Conservation (phyloP, 306 rosid genomes). For the Trifolium fragiferum region DNA sequence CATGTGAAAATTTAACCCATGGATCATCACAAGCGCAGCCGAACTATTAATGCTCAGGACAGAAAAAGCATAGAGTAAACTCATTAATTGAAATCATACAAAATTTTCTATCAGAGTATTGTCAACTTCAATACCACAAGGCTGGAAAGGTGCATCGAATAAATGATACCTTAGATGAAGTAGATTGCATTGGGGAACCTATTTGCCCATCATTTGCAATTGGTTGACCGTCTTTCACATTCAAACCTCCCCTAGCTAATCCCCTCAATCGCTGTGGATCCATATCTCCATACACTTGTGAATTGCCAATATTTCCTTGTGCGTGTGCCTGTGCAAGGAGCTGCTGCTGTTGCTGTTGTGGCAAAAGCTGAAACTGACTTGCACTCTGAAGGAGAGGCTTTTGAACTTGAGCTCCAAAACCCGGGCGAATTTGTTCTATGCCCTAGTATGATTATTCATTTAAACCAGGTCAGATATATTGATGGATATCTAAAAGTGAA, state of each 20-base stretch:
- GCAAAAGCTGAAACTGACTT: constrained; percentile 85
- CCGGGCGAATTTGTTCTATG: constrained; percentile 82
- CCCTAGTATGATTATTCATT: constrained; percentile 63
- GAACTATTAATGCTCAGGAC: constrained; percentile 16
- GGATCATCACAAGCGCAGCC: constrained; percentile 32
- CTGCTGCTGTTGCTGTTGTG: constrained; percentile 81
- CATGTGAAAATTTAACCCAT: constrained; percentile 19
- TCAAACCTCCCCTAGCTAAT: constrained; percentile 70
- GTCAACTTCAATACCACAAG: constrained; percentile 29
- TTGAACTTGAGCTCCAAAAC: constrained; percentile 84
- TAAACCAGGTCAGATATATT: constrained; percentile 34
- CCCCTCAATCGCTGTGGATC: constrained; percentile 85
- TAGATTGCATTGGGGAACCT: constrained; percentile 92
- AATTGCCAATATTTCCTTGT: constrained; percentile 72
- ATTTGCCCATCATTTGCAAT: constrained; percentile 79
- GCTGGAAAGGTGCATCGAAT: constrained; percentile 7
- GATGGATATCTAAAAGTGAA: constrained; percentile 30
- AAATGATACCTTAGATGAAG: constrained; percentile 72
- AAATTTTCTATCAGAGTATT: constrained; percentile 1
- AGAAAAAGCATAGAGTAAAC: constrained; percentile 27
- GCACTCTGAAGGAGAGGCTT: constrained; percentile 85
- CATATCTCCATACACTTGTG: constrained; percentile 74
- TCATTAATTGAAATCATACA: constrained; percentile 18
- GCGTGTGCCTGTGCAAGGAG: constrained; percentile 86
- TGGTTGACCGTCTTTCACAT: constrained; percentile 74